A percentile compares a stretch with the other conserved stretches of the same genome.
Evolutionary conservation across 306 rosid genomes (phyloP).

Genomic region (Luffa aegyptiaca): DNA sequence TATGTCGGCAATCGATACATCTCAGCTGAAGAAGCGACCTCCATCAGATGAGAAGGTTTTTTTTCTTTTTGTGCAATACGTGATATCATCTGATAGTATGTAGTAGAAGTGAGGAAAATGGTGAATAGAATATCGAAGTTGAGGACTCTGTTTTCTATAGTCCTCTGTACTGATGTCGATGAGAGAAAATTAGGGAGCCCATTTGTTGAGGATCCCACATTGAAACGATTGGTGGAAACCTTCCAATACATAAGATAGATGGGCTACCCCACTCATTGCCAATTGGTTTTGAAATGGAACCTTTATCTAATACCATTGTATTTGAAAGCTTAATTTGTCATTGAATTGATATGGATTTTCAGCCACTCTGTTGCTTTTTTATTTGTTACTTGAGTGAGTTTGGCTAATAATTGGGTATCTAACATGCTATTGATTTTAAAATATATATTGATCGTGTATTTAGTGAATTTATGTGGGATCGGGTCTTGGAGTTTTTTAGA

Average conservation of each 20-base stretch:
- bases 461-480: neutral
- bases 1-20: constrained; percentile 65
- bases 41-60: constrained; percentile 71
- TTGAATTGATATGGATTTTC: neutral
- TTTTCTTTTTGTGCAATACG: neutral
- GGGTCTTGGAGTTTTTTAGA: neutral
- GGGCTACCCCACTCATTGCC: too few relatives aligned
- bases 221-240: too few relatives aligned
- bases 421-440: neutral
- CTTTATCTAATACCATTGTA: too few relatives aligned
- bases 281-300: too few relatives aligned
- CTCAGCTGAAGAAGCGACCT: constrained; percentile 60
- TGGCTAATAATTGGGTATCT: neutral
- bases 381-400: neutral
- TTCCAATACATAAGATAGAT: too few relatives aligned
- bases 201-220: too few relatives aligned
- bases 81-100: neutral
- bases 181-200: neutral
- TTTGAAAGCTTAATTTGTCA: neutral
- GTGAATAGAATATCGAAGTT: neutral
- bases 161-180: too few relatives aligned
- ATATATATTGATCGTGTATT: neutral
- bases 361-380: neutral
- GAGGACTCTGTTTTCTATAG: neutral
- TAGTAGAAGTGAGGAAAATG: neutral